Evolutionary conservation across 495 filamentous ascomycete genomes (phyloP).

Genomic region (Trichocladium uniseriatum): DNA sequence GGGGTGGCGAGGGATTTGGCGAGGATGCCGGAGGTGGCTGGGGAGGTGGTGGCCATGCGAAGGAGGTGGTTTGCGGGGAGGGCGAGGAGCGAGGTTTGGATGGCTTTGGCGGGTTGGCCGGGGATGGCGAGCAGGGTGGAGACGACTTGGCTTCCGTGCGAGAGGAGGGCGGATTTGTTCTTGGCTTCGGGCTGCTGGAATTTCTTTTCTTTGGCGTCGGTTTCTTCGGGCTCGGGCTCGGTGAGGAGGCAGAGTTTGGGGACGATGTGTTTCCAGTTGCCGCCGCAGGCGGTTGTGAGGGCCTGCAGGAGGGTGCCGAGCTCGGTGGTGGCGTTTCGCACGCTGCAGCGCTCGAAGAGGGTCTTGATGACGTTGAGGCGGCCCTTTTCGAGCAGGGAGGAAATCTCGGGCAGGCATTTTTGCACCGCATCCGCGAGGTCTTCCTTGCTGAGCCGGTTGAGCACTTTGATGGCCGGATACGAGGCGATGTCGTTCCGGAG

Average conservation of each 20-base stretch:
- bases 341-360: slow-evolving; percentile 70
- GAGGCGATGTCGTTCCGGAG: slow-evolving; percentile 81
- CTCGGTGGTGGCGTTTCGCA: slow-evolving; percentile 49
- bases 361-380: slow-evolving; percentile 69
- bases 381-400: slow-evolving; percentile 58
- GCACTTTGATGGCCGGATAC: slow-evolving; percentile 68
- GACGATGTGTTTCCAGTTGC: slow-evolving; percentile 45
- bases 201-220: slow-evolving; percentile 16
- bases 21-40: slow-evolving; percentile 50
- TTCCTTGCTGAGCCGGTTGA: slow-evolving; percentile 76
- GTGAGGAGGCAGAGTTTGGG: slow-evolving; percentile 47
- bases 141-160: slow-evolving; percentile 38
- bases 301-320: slow-evolving; percentile 51
- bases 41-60: slow-evolving; percentile 30
- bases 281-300: slow-evolving; percentile 49
- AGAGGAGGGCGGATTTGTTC: slow-evolving; percentile 34
- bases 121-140: slow-evolving; percentile 35
- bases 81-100: slow-evolving; percentile 35
- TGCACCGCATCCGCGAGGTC: slow-evolving; percentile 63
- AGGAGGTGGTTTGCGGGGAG: slow-evolving; percentile 29
- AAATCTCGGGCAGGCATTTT: slow-evolving; percentile 58
- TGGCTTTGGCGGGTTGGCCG: slow-evolving; percentile 30
- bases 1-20: slow-evolving; percentile 59
- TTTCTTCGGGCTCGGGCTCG: slow-evolving; percentile 21
- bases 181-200: slow-evolving; percentile 25